A percentile compares a stretch with the other conserved stretches of the same genome.
Evolutionary conservation across 148 eudicot species (phyloP).

Genomic region (Fallopia convolvulus): DNA sequence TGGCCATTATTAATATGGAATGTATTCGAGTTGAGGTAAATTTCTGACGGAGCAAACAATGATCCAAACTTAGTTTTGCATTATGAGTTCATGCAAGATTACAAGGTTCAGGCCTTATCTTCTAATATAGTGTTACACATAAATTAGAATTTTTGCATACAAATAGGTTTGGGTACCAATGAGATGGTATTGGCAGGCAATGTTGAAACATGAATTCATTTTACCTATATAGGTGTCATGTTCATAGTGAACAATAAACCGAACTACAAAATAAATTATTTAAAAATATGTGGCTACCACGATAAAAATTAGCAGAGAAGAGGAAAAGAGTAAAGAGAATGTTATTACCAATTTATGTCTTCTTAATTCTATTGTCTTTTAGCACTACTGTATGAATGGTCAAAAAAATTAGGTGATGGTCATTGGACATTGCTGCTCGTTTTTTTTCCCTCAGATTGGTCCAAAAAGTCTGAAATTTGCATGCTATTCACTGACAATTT

Average conservation of each 20-base stretch:
- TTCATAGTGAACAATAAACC: not conserved
- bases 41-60: constrained; percentile 82
- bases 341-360: too few relatives aligned
- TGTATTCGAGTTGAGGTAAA: constrained; percentile 31
- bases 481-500: constrained; percentile 89
- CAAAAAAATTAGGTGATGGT: not conserved
- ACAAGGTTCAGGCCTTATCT: constrained; percentile 48
- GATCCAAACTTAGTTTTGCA: constrained; percentile 97
- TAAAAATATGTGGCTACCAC: not conserved
- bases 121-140: not conserved
- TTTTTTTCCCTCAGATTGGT: constrained; percentile 52
- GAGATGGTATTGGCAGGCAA: not conserved
- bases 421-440: constrained; percentile 4
- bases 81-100: constrained; percentile 99
- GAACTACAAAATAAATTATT: too few relatives aligned
- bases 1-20: too few relatives aligned
- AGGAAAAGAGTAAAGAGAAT: too few relatives aligned
- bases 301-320: too few relatives aligned
- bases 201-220: not conserved
- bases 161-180: too few relatives aligned
- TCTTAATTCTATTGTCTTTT: too few relatives aligned
- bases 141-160: too few relatives aligned
- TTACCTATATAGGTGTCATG: not conserved
- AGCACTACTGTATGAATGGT: too few relatives aligned
- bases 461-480: constrained; percentile 97